Base-by-base conservation (phyloP, 768 basidiomycete species). In the Arthromyces matolae region DNA sequence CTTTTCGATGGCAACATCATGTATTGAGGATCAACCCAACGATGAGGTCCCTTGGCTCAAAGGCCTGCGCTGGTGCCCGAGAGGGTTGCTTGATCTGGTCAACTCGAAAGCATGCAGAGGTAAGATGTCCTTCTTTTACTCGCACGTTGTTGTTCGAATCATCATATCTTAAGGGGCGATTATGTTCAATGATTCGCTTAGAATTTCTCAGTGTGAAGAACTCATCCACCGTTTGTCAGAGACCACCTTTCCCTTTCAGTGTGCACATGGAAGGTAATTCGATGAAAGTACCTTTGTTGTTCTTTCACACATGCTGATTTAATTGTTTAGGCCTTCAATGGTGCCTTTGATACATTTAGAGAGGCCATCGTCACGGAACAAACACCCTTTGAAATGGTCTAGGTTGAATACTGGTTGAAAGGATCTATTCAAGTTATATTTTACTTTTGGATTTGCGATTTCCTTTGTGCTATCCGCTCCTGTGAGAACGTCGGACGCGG, bases 21-120 rank as follows among this genome's bases (percentile, higher is more conserved):
- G 33, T 16, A 28, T 28, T 28, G 49, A 22, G 31, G 45, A 56
- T 9, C n/a, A n/a, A n/a, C n/a, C n/a, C n/a, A 55, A 60, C 14
- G 57, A 60, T 31, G 59, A 69, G 40, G 66, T 69, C 48, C 42
- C 59, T 60, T 91, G 91, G 92, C 66, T 87, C 58, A 79, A 77
- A 59, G 83, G 81, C 36, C 63, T 94, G 32, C 80, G 89, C 20
- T 83, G 79, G 75, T 93, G 89, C 63, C 96, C 96, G n/a, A 75
- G 73, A 42, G 81, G 78, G 45, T 72, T 98, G 42, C 65, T 93
- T 12, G 89, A 93, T 28, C 67, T 99, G 53, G 73, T 92, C 56
- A 94, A 97, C 64, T 96, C 93, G 8, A 94, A 92, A 68, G 96
- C 96, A 19, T 99, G 96, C 61, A 76, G 96, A 71, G 94, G 95